Base-by-base conservation (phyloP, 1,284 basidiomycete genomes). In the Phellopilus nigrolimitatus region DNA sequence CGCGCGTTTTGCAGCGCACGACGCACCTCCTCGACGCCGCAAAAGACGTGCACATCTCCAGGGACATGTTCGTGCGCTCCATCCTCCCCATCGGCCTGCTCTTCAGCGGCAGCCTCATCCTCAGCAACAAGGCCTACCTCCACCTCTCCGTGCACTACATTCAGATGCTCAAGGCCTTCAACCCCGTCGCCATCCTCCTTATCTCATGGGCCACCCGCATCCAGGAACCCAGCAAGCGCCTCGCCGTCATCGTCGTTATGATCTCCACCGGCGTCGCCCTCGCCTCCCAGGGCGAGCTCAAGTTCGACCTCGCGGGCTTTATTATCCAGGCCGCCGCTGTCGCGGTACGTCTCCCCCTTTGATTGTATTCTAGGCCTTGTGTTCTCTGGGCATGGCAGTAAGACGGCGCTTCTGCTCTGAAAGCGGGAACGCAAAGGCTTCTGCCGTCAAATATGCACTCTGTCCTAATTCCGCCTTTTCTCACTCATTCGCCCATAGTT, bases 121-220 rank as follows among this genome's bases (percentile, higher is more conserved):
- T 95, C 51, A 90, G 86, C 70, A 97, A 97, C 73, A 94, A 91
- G 50, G 93, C 95, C 12, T 97, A 97, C 68, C 83, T 97, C 30
- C 86, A 92, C 56, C 81, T 98, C 51, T 87, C 82, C 57, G 91
- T 97, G 25, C 83, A 90, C 1, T 97, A 95, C 70, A 97, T 97
- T 60, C 95, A 97, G 68, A 98, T 98, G 95, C 86, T 97, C 72
- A 97, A 97, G 88, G 95, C 95, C 6, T 98, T 98, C 72, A 91
- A 80, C n/a, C 93, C 95, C 0, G 95, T 97, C 12, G 91, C 94
- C 1, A 97, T 98, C 61, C 80, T 98, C 28, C 79, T 98, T 59
- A 95, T 97, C 63, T 95, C 93, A 6, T 97, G 95, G 78, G 76
- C 80, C 0, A 91, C 88, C 75, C 85, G 87, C 58, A 84, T 95